phyloP scores from a whole-genome alignment of 495 filamentous ascomycete genomes.

The Hamigera avellanea region DNA sequence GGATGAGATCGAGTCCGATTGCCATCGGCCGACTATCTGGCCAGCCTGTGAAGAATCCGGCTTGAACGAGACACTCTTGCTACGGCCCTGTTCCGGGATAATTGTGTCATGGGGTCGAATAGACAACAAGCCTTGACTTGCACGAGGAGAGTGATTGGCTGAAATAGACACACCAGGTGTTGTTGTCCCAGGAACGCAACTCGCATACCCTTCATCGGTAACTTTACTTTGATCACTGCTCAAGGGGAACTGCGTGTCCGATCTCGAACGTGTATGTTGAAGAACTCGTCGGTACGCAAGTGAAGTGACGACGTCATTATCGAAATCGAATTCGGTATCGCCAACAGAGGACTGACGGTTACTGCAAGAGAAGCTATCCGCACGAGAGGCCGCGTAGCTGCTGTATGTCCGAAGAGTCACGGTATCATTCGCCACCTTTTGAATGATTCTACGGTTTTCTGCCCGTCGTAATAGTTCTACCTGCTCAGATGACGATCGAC shows the following conservation, averaged over 20 bases:
- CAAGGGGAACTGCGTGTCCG: conserved; percentile 3
- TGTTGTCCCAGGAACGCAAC: conserved; percentile 1
- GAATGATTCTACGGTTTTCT: conserved; percentile 25
- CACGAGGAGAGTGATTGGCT: conserved; percentile 2
- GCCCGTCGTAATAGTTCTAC: conserved; percentile 20
- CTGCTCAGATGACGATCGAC: conserved; percentile 19
- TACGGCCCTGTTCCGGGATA: conserved; percentile 8
- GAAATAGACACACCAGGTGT: no score
- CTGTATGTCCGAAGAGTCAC: conserved; percentile 22
- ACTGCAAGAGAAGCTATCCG: conserved; percentile 11
- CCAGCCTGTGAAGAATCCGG: conserved; percentile 4
- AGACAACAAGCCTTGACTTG: conserved; percentile 8
- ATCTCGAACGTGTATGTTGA: conserved; percentile 7
- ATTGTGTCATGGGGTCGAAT: conserved; percentile 12
- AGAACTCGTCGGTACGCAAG: conserved; percentile 17
- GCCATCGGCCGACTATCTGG: conserved; percentile 10
- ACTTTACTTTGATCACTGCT: conserved; percentile 5
- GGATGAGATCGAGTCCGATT: conserved; percentile 14
- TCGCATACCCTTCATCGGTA: conserved; percentile 17
- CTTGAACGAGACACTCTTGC: conserved; percentile 14
- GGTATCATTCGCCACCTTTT: conserved; percentile 29
- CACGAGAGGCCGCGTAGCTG: conserved; percentile 16
- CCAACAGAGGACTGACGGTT: conserved; percentile 18
- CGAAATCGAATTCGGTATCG: conserved; percentile 23
- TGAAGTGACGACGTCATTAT: conserved; percentile 16